Percentiles rank a stretch among this genome's conserved stretches.
Evolutionary conservation across 352 stramenopile species (phyloP).

Genomic region (Pythium utonaiense): DNA sequence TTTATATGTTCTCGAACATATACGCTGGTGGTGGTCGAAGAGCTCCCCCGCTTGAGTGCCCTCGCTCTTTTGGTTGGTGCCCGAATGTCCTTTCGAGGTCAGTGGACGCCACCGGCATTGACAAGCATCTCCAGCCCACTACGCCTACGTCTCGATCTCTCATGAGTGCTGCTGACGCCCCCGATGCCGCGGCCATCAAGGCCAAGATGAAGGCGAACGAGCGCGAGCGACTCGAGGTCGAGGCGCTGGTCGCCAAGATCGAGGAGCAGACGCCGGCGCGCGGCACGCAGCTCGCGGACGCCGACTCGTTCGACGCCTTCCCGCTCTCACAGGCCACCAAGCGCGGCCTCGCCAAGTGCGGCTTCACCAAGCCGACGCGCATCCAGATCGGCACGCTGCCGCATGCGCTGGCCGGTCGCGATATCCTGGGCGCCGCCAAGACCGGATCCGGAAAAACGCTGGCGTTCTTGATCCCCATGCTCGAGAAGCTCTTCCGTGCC

Average conservation of each 20-base stretch:
- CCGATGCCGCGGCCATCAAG: conserved; percentile 17
- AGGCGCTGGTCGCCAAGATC: conserved; percentile 59
- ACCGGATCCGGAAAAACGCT: conserved; percentile 94
- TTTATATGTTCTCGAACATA: conserved; percentile 13
- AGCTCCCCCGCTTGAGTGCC: conserved; percentile 12
- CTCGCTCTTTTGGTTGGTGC: conserved; percentile 19
- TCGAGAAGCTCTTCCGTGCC: conserved; percentile 89
- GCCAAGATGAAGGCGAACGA: conserved; percentile 72
- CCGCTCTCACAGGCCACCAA: conserved; percentile 79
- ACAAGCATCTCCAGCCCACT: background rate
- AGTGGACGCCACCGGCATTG: background rate
- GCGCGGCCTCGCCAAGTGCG: conserved; percentile 65
- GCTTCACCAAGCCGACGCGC: conserved; percentile 83
- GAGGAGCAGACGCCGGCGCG: conserved; percentile 67
- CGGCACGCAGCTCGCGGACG: conserved; percentile 72
- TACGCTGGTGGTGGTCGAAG: background rate
- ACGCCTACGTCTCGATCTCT: too few species aligned
- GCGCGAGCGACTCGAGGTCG: conserved; percentile 66
- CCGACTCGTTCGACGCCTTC: conserved; percentile 81
- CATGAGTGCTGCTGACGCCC: conserved; percentile 8
- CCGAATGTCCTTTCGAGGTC: conserved; percentile 8
- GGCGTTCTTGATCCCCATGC: conserved; percentile 86
- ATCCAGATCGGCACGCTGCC: conserved; percentile 89
- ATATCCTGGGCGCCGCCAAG: conserved; percentile 91
- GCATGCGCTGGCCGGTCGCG: conserved; percentile 83